Percentiles rank a stretch among this genome's conserved stretches.
phyloP scores from a whole-genome alignment of 1,284 basidiomycete species.

The Ceratobasidium sp. region DNA sequence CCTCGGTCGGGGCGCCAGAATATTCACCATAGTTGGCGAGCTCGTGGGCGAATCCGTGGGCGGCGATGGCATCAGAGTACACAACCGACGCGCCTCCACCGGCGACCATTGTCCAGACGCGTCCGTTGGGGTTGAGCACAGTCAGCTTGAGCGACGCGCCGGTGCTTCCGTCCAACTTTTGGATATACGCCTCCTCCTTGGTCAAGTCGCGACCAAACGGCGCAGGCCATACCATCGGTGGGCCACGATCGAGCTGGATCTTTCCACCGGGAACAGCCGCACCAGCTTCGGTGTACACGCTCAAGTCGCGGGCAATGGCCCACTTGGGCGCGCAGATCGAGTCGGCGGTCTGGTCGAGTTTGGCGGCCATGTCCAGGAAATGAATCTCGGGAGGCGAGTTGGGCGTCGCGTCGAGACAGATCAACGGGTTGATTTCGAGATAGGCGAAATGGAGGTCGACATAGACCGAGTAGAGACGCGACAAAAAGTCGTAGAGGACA shows the following conservation, averaged over 20 bases:
- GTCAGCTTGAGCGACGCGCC: constrained; percentile 99
- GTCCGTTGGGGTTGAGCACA: constrained; percentile 93
- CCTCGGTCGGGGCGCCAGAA: constrained; percentile 97
- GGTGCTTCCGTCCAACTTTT: constrained; percentile 96
- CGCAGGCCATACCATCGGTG: constrained; percentile 95
- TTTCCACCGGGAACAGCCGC: constrained; percentile 62
- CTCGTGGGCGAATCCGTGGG: constrained; percentile 96
- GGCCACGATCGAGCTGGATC: constrained; percentile 90
- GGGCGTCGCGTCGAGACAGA: constrained; percentile 88
- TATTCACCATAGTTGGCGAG: constrained; percentile 99
- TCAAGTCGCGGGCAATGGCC: constrained; percentile 71
- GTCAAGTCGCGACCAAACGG: constrained; percentile 98
- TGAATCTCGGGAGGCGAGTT: constrained; percentile 84
- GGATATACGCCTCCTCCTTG: constrained; percentile 99
- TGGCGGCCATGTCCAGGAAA: constrained; percentile 99
- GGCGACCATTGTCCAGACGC: constrained; percentile 99
- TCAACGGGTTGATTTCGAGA: constrained; percentile 99
- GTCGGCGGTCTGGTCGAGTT: constrained; percentile 98
- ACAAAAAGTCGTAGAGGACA: constrained; percentile 91
- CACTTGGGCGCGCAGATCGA: constrained; percentile 67
- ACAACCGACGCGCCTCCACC: constrained; percentile 85
- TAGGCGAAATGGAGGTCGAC: constrained; percentile 98
- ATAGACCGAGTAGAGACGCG: constrained; percentile 96
- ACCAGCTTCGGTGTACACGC: constrained; percentile 67
- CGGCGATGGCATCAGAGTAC: constrained; percentile 96